phyloP scores from a whole-genome alignment of 2,329 filamentous ascomycete genomes.

The Ceratocystiopsis minuta region DNA sequence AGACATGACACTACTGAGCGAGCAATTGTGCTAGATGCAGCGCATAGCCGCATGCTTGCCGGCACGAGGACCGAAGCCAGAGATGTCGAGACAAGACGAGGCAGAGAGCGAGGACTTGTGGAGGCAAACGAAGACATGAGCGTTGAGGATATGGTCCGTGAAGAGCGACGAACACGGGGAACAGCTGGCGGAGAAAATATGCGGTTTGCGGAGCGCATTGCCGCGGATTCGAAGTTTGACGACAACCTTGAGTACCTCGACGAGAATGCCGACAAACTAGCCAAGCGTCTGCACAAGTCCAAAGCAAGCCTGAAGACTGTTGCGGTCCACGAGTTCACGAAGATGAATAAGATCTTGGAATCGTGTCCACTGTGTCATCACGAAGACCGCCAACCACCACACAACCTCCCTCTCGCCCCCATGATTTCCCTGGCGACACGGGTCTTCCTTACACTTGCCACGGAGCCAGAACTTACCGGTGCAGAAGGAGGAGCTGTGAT shows the following conservation, averaged over 20 bases:
- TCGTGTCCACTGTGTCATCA: constrained; percentile 82
- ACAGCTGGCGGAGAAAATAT: constrained; percentile 63
- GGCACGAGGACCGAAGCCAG: constrained; percentile 58
- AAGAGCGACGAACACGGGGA: constrained; percentile 71
- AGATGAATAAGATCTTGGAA: constrained; percentile 72
- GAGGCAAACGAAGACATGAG: constrained; percentile 90
- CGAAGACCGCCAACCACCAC: constrained; percentile 54
- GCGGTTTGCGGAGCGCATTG: constrained; percentile 78
- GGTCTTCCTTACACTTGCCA: constrained; percentile 74
- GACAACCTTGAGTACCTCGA: constrained; percentile 94
- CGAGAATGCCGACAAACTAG: constrained; percentile 83
- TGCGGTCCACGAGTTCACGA: constrained; percentile 77
- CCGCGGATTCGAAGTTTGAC: constrained; percentile 80
- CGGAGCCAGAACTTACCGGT: constrained; percentile 66
- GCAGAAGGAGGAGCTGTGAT: constrained; percentile 65
- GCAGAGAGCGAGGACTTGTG: constrained; percentile 66
- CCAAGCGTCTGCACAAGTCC: constrained; percentile 70
- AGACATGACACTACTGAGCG: constrained; percentile 28
- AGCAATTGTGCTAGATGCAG: constrained; percentile 66
- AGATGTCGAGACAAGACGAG: constrained; percentile 59
- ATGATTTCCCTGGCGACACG: constrained; percentile 73
- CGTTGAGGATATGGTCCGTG: constrained; percentile 90
- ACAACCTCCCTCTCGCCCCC: constrained; percentile 57
- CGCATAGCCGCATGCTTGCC: constrained; percentile 79
- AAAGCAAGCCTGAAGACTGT: constrained; percentile 75